These are phyloP conservation scores for Pseudogymnoascus sp. DNA, from an alignment of 2,329 filamentous ascomycete genomes.

Conservation along the genomic window DNA sequence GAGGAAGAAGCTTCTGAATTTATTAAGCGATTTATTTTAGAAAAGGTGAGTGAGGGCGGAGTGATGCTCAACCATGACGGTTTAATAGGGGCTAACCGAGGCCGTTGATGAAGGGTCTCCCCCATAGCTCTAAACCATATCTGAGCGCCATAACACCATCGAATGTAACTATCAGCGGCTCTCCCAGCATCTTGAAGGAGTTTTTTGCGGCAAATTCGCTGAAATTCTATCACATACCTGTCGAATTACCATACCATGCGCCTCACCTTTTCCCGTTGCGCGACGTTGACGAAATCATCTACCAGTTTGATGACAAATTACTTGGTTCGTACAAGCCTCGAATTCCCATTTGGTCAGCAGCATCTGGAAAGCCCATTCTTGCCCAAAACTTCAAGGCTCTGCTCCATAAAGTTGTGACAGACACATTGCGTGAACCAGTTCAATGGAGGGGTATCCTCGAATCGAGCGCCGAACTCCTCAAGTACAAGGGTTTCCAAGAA, in stretches of 20 bases:
- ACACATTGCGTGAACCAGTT: slow-evolving; percentile 19
- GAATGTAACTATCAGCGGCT: slow-evolving; percentile 12
- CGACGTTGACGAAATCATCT: slow-evolving; percentile 12
- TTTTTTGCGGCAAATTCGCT: slow-evolving; percentile 9
- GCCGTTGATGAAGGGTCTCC: background rate
- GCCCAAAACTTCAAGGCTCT: slow-evolving; percentile 12
- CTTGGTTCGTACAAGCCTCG: background rate
- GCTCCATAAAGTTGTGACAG: slow-evolving; percentile 14
- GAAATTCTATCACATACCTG: slow-evolving; percentile 1
- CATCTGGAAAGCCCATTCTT: background rate
- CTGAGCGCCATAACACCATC: slow-evolving; percentile 6
- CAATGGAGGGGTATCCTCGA: slow-evolving; percentile 5
- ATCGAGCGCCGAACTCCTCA: background rate
- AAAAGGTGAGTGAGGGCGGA: background rate
- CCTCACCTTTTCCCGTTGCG: slow-evolving; percentile 17
- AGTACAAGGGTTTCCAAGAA: background rate
- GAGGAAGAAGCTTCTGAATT: background rate
- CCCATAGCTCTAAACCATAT: slow-evolving; percentile 1
- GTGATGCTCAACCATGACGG: background rate
- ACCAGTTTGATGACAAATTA: slow-evolving; percentile 1
- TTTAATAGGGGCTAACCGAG: background rate
- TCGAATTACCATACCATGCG: slow-evolving; percentile 20
- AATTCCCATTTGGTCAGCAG: slow-evolving; percentile 16
- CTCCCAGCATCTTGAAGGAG: background rate
- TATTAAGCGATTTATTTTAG: slow-evolving; percentile 3